Evolutionary conservation across 1,139 yeast genomes (phyloP).

Genomic region (Blastobotrys persicus): DNA sequence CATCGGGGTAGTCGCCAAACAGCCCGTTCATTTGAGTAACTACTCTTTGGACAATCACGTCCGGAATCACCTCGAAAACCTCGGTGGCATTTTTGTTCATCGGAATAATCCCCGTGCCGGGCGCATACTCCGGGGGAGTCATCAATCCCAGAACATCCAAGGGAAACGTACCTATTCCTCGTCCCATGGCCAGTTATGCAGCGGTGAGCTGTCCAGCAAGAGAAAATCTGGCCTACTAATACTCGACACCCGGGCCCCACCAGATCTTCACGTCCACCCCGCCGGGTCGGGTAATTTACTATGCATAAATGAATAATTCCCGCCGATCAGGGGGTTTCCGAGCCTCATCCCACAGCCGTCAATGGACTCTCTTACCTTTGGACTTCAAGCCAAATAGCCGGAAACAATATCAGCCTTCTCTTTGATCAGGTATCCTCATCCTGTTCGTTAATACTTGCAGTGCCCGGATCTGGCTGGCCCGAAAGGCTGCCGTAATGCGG

Average conservation of each 20-base stretch:
- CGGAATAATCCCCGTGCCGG: constrained; percentile 23
- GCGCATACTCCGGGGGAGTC: constrained; percentile 24
- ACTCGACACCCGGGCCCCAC: not conserved
- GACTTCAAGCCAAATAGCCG: no score
- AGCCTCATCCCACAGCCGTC: no score
- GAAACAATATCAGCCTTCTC: no score
- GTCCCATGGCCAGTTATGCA: not conserved
- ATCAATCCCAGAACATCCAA: constrained; percentile 23
- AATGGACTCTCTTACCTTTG: no score
- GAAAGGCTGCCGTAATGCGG: not conserved
- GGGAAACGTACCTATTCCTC: constrained; percentile 8
- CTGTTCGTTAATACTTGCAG: no score
- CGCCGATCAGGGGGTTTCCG: not conserved
- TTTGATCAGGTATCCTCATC: no score
- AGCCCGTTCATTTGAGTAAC: constrained; percentile 43
- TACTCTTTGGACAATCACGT: constrained; percentile 12
- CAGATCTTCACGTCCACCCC: not conserved
- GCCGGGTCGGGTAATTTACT: not conserved
- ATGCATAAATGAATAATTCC: not conserved
- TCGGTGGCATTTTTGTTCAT: constrained; percentile 11
- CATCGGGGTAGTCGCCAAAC: constrained; percentile 67
- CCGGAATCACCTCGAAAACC: constrained; percentile 8
- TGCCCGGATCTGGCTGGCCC: no score
- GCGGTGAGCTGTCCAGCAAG: not conserved
- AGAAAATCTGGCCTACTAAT: not conserved